A percentile compares a stretch with the other conserved stretches of the same genome.
Evolutionary conservation across 441 rosid species (phyloP).

Genomic region (Dalechampia spathulata): DNA sequence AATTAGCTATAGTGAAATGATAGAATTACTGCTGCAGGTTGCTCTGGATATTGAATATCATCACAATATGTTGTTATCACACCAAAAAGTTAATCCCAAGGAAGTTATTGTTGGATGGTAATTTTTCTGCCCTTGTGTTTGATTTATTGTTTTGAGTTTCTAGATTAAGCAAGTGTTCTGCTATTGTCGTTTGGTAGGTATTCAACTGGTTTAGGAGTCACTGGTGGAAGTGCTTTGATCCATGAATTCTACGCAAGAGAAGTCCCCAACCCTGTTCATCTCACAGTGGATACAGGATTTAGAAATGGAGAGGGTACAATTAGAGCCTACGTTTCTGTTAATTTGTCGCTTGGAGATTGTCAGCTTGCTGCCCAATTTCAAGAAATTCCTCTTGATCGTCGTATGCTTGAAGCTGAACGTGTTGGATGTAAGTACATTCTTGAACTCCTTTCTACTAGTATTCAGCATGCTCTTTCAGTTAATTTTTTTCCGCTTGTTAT

Average conservation of each 20-base stretch:
- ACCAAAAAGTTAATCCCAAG: constrained; percentile 85
- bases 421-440: constrained; percentile 67
- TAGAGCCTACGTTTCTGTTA: constrained; percentile 67
- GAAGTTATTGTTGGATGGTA: constrained; percentile 98
- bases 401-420: constrained; percentile 87
- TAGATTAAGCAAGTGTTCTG: neutral
- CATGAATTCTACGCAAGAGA: constrained; percentile 90
- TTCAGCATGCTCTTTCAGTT: too few relatives aligned
- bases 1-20: too few relatives aligned
- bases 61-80: constrained; percentile 80
- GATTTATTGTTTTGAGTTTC: neutral
- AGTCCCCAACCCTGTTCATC: constrained; percentile 75
- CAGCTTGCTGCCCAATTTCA: constrained; percentile 90
- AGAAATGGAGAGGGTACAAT: constrained; percentile 68
- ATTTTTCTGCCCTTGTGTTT: constrained; percentile 5
- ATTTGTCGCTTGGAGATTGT: constrained; percentile 70
- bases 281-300: constrained; percentile 83
- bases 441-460: too few relatives aligned
- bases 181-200: too few relatives aligned
- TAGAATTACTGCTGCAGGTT: constrained; percentile 63
- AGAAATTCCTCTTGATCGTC: constrained; percentile 91
- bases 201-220: constrained; percentile 90
- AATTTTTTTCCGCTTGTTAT: too few relatives aligned
- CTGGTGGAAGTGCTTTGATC: constrained; percentile 82
- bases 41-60: constrained; percentile 95